These are phyloP conservation scores for Melanomma pulvis-pyrius DNA, from an alignment of 495 filamentous ascomycete genomes.

Conservation along the genomic window DNA sequence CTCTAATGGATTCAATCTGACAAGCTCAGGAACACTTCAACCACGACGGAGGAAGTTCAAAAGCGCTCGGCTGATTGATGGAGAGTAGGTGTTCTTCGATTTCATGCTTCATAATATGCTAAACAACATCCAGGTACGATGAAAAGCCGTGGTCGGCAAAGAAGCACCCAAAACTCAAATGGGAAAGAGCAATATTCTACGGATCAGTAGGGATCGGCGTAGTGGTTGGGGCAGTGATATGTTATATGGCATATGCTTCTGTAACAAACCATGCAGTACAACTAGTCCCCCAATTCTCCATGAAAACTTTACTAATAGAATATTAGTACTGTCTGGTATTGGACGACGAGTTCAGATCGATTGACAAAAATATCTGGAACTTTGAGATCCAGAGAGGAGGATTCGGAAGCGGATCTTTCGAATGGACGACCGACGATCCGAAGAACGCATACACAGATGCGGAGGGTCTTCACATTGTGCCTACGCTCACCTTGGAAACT, in stretches of 20 bases:
- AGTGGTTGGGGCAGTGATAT: slow-evolving; percentile 31
- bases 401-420: slow-evolving; percentile 51
- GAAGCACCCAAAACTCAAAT: slow-evolving; percentile 35
- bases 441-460: slow-evolving; percentile 49
- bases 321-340: slow-evolving; percentile 46
- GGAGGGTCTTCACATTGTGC: slow-evolving; percentile 52
- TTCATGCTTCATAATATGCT: neutral
- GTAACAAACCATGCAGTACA: slow-evolving; percentile 31
- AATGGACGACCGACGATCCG: slow-evolving; percentile 51
- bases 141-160: slow-evolving; percentile 33
- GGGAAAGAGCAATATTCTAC: slow-evolving; percentile 35
- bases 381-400: slow-evolving; percentile 49
- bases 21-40: neutral
- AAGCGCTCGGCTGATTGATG: slow-evolving; percentile 24
- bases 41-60: slow-evolving; percentile 34
- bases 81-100: slow-evolving; percentile 19
- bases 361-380: slow-evolving; percentile 45
- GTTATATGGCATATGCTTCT: slow-evolving; percentile 32
- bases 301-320: neutral
- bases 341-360: slow-evolving; percentile 48
- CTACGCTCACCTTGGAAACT: slow-evolving; percentile 49
- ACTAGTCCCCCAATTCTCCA: neutral
- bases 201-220: slow-evolving; percentile 27
- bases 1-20: neutral
- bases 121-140: slow-evolving; percentile 17